Evolutionary conservation across 129 eudicot species (phyloP).

Genomic region (Flaveria robusta): DNA sequence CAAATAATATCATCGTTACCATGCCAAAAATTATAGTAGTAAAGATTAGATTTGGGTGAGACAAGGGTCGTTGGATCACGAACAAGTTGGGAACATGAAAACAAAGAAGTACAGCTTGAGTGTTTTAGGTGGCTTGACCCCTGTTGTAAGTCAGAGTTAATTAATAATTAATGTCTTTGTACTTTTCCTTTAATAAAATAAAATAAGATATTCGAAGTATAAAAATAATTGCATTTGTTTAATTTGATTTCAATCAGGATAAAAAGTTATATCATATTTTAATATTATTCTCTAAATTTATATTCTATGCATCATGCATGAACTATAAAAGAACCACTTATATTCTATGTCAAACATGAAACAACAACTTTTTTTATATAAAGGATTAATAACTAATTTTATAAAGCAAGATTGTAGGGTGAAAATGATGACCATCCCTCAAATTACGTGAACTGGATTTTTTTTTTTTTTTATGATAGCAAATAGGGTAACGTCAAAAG

Average conservation of each 20-base stretch:
- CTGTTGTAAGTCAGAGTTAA: neutral
- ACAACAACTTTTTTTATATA: no score
- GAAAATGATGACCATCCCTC: no score
- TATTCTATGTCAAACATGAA: no score
- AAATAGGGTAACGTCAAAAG: no score
- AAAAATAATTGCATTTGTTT: neutral
- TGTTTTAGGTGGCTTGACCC: constrained; percentile 11
- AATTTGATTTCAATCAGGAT: neutral
- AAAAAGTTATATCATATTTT: neutral
- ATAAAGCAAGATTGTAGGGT: no score
- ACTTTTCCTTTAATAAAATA: neutral
- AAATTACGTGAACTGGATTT: no score
- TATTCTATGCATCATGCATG: no score
- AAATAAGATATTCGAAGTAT: neutral
- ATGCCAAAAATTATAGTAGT: no score
- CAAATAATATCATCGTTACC: no score
- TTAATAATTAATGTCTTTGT: neutral
- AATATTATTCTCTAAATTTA: no score
- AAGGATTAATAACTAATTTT: no score
- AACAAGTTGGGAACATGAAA: neutral
- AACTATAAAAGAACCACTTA: neutral
- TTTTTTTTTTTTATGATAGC: no score
- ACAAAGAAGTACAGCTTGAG: constrained; percentile 8
- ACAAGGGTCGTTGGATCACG: neutral
- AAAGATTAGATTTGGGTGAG: neutral